Percentiles rank a stretch among this genome's conserved stretches.
phyloP scores from a whole-genome alignment of 1,139 yeast species.

The Candida sp. region DNA sequence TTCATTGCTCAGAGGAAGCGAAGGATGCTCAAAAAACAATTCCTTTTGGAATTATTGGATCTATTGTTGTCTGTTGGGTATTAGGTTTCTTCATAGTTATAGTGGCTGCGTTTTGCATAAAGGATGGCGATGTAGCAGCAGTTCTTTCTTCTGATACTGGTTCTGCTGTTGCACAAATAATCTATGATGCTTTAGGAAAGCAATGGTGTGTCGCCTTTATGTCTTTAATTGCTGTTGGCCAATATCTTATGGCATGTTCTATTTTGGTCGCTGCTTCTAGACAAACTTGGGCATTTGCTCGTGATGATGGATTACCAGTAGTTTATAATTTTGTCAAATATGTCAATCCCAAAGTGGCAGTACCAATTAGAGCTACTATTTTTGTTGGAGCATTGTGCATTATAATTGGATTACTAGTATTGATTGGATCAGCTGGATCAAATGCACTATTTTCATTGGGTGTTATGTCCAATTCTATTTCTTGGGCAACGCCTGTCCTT shows the following conservation, averaged over 20 bases:
- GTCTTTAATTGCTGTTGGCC: slow-evolving; percentile 57
- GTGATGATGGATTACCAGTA: slow-evolving; percentile 43
- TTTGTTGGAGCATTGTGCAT: slow-evolving; percentile 43
- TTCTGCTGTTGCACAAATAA: slow-evolving; percentile 62
- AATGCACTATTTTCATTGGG: slow-evolving; percentile 58
- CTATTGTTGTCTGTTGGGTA: slow-evolving; percentile 54
- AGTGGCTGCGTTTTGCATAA: slow-evolving; percentile 54
- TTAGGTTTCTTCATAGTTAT: slow-evolving; percentile 59
- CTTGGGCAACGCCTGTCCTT: slow-evolving; percentile 59
- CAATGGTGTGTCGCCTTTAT: slow-evolving; percentile 68
- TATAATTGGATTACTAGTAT: slow-evolving; percentile 47
- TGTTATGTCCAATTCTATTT: slow-evolving; percentile 58
- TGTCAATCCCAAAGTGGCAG: slow-evolving; percentile 49
- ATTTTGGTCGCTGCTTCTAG: slow-evolving; percentile 33
- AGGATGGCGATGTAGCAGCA: slow-evolving; percentile 41
- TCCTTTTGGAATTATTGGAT: slow-evolving; percentile 55
- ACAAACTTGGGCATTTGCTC: slow-evolving; percentile 37
- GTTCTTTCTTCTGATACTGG: slow-evolving; percentile 46
- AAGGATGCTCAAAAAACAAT: slow-evolving; percentile 63
- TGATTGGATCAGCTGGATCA: slow-evolving; percentile 55
- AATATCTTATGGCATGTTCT: slow-evolving; percentile 59
- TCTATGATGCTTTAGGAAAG: slow-evolving; percentile 63
- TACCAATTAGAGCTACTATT: slow-evolving; percentile 20
- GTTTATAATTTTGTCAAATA: slow-evolving; percentile 43
- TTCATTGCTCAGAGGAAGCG: slow-evolving; percentile 75